These are phyloP conservation scores for Mortierella sp. DNA, from an alignment of 371 early-diverging fungal species.

Conservation along the genomic window DNA sequence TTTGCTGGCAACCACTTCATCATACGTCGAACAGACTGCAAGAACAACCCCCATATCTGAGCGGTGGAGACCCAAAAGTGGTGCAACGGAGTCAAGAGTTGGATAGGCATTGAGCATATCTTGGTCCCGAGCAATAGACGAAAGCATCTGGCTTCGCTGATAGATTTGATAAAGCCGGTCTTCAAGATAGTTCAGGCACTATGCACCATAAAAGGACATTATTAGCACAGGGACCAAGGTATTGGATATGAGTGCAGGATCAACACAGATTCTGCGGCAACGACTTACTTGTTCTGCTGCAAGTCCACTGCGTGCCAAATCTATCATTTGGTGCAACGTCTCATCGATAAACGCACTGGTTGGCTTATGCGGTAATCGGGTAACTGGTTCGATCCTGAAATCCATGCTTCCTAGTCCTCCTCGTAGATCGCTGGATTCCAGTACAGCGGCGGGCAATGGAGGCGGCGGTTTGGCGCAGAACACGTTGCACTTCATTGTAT, in stretches of 20 bases:
- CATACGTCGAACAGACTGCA: slow-evolving; percentile 45
- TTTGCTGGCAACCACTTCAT: slow-evolving; percentile 17
- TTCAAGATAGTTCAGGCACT: slow-evolving; percentile 49
- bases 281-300: slow-evolving; percentile 34
- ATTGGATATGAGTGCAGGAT: no score
- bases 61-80: slow-evolving; percentile 41
- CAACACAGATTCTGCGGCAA: no score
- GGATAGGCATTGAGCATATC: slow-evolving; percentile 19
- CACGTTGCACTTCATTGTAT: slow-evolving; percentile 57
- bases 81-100: slow-evolving; percentile 32
- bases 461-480: slow-evolving; percentile 32
- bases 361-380: slow-evolving; percentile 18
- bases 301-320: slow-evolving; percentile 24
- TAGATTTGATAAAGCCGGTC: slow-evolving; percentile 39
- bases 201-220: background rate
- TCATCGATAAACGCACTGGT: slow-evolving; percentile 34
- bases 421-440: slow-evolving; percentile 1
- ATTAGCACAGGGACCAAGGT: no score
- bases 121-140: slow-evolving; percentile 22
- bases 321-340: slow-evolving; percentile 37
- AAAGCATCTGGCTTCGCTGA: slow-evolving; percentile 36
- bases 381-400: slow-evolving; percentile 27
- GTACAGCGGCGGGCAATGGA: slow-evolving; percentile 7
- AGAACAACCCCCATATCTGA: slow-evolving; percentile 42
- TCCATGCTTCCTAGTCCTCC: slow-evolving; percentile 16